These are phyloP conservation scores for Metarhizium guizhouense DNA, from an alignment of 2,329 filamentous ascomycete genomes.

Conservation along the genomic window DNA sequence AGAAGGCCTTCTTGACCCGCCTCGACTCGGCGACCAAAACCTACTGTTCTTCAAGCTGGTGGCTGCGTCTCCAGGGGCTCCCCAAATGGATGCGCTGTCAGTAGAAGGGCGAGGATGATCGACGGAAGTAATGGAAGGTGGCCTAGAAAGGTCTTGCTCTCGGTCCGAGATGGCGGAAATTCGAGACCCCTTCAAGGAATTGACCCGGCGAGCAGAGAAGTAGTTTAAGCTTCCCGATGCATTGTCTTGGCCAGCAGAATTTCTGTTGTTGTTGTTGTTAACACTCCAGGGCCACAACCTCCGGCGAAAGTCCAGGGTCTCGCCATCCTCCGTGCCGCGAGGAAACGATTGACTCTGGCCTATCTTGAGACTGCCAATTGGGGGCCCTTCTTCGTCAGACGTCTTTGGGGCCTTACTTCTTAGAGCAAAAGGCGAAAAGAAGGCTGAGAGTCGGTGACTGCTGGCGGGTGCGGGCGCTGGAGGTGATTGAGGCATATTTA, in stretches of 20 bases:
- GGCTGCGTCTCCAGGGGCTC: slow-evolving; percentile 38
- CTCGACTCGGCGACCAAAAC: slow-evolving; percentile 60
- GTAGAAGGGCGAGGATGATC: slow-evolving; percentile 71
- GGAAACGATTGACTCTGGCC: slow-evolving; percentile 74
- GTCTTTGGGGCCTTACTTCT: slow-evolving; percentile 51
- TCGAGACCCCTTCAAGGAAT: slow-evolving; percentile 41
- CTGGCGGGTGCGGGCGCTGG: slow-evolving; percentile 18
- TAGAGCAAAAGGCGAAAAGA: slow-evolving; percentile 53
- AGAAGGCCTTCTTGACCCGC: slow-evolving; percentile 72
- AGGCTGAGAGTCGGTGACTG: slow-evolving; percentile 33
- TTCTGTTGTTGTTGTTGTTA: slow-evolving; percentile 44
- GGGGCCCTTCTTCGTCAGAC: slow-evolving; percentile 40
- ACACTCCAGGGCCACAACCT: slow-evolving; percentile 43
- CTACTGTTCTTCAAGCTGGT: slow-evolving; percentile 41
- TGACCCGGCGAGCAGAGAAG: slow-evolving; percentile 34
- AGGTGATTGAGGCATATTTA: slow-evolving; percentile 31
- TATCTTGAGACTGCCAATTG: slow-evolving; percentile 59
- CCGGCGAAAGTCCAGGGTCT: slow-evolving; percentile 41
- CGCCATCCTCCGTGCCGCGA: slow-evolving; percentile 47
- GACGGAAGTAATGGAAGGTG: slow-evolving; percentile 58
- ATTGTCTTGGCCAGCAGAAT: slow-evolving; percentile 37
- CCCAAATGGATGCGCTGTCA: slow-evolving; percentile 69
- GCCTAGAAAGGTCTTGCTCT: slow-evolving; percentile 52
- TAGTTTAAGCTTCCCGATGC: slow-evolving; percentile 22
- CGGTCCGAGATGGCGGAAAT: slow-evolving; percentile 42